These are phyloP conservation scores for Podila epigama DNA, from an alignment of 192 early-diverging fungal species.

Conservation along the genomic window DNA sequence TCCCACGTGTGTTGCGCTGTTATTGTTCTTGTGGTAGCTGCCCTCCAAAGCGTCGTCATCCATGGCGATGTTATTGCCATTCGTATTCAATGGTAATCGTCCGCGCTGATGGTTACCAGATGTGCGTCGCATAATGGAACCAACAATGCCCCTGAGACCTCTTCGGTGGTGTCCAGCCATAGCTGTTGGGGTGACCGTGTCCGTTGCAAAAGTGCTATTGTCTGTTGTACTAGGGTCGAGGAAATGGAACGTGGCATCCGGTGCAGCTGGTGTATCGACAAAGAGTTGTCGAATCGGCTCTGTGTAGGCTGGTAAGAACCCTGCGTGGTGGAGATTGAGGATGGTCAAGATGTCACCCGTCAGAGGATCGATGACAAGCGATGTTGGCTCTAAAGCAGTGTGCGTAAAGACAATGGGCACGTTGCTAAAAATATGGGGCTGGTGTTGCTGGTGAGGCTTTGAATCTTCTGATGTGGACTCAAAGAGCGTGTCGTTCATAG, in stretches of 20 bases:
- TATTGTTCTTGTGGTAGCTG: too few relatives aligned
- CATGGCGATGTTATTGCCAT: too few relatives aligned
- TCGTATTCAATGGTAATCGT: too few relatives aligned
- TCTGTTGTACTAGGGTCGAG: too few relatives aligned
- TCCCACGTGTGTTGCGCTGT: too few relatives aligned
- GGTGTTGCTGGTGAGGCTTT: neutral
- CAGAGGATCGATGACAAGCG: constrained; percentile 2
- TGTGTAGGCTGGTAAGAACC: constrained; percentile 22
- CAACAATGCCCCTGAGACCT: too few relatives aligned
- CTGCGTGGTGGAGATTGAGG: constrained; percentile 22
- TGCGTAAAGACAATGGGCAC: constrained; percentile 15
- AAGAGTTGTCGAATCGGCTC: constrained; percentile 13
- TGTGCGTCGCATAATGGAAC: too few relatives aligned
- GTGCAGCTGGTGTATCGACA: neutral
- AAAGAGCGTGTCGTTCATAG: constrained; percentile 10
- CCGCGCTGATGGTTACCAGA: too few relatives aligned
- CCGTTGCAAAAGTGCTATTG: too few relatives aligned
- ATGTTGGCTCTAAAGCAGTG: neutral
- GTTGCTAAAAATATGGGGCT: neutral
- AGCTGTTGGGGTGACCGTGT: too few relatives aligned
- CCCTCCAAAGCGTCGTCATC: too few relatives aligned
- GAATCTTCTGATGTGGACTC: neutral
- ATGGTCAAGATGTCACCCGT: constrained; percentile 1
- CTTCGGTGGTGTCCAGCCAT: too few relatives aligned
- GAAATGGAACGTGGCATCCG: neutral